These are phyloP conservation scores for Suhomyces vadensis DNA, from an alignment of 805 yeast species.

Conservation along the genomic window DNA sequence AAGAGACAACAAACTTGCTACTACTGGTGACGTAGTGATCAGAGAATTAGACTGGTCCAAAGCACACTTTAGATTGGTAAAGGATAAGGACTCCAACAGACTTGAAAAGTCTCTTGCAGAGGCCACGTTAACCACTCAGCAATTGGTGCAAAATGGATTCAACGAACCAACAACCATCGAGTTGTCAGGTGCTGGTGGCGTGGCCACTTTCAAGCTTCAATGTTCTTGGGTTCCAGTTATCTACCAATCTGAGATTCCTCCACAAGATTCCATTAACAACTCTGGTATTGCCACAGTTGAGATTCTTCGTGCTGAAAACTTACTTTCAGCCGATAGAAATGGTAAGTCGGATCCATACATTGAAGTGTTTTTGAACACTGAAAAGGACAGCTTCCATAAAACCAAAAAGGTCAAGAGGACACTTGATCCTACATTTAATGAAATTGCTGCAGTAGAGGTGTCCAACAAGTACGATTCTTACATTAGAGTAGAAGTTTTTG, in stretches of 20 bases:
- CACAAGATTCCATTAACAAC: slow-evolving; percentile 71
- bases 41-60: slow-evolving; percentile 78
- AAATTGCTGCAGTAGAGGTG: slow-evolving; percentile 56
- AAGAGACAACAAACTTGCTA: slow-evolving; percentile 31
- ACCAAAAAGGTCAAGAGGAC: slow-evolving; percentile 84
- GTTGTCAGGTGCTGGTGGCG: slow-evolving; percentile 50
- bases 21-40: slow-evolving; percentile 71
- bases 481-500: slow-evolving; percentile 61
- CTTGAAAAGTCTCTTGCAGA: slow-evolving; percentile 61
- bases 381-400: slow-evolving; percentile 59
- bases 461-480: slow-evolving; percentile 61
- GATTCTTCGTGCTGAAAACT: slow-evolving; percentile 61
- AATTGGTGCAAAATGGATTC: slow-evolving; percentile 65
- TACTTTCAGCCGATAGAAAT: slow-evolving; percentile 84
- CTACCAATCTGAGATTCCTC: slow-evolving; percentile 58
- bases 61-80: slow-evolving; percentile 60
- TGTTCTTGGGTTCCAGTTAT: slow-evolving; percentile 79
- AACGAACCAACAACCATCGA: slow-evolving; percentile 57
- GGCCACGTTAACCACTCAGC: slow-evolving; percentile 62
- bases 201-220: slow-evolving; percentile 56
- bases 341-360: slow-evolving; percentile 94
- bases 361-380: slow-evolving; percentile 66
- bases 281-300: slow-evolving; percentile 68
- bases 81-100: slow-evolving; percentile 54
- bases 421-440: slow-evolving; percentile 88